Percentiles rank a stretch among this genome's conserved stretches.
These are phyloP conservation scores for Canavalia gladiata DNA, from an alignment of 306 rosid species.

Conservation along the genomic window DNA sequence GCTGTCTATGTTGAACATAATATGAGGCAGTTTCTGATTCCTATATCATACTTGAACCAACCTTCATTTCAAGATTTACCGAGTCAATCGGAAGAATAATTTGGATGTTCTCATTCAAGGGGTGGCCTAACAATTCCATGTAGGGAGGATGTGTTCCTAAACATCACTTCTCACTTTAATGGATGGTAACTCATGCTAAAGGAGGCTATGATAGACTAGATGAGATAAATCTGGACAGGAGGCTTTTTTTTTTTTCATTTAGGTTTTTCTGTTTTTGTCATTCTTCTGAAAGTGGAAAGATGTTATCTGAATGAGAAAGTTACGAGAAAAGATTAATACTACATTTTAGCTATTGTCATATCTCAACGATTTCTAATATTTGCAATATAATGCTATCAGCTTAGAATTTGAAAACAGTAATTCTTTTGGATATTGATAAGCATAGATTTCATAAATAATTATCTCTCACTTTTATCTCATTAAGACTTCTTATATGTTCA, in stretches of 20 bases:
- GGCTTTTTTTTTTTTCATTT: neutral
- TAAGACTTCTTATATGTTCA: too few relatives aligned
- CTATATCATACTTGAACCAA: too few relatives aligned
- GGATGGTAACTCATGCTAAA: neutral
- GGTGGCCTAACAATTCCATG: neutral
- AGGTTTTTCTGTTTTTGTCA: neutral
- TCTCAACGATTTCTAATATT: slow-evolving; percentile 3
- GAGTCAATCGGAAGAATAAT: neutral
- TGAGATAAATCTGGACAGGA: slow-evolving; percentile 6
- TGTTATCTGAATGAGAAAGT: slow-evolving; percentile 3
- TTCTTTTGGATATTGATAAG: neutral
- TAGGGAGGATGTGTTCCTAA: neutral
- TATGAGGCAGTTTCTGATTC: too few relatives aligned
- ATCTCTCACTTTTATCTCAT: too few relatives aligned
- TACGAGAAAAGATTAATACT: neutral
- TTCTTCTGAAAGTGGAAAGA: neutral
- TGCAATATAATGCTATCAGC: neutral
- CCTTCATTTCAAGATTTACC: neutral
- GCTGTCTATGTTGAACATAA: too few relatives aligned
- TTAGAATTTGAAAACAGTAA: neutral
- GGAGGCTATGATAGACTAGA: neutral
- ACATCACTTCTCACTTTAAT: neutral
- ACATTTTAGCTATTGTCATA: slow-evolving; percentile 22
- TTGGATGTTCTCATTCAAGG: neutral
- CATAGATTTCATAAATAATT: too few relatives aligned